A percentile compares a stretch with the other conserved stretches of the same genome.
phyloP scores from a whole-genome alignment of 225 moss, liverwort and hornwort species.

The Polytrichum commune region DNA sequence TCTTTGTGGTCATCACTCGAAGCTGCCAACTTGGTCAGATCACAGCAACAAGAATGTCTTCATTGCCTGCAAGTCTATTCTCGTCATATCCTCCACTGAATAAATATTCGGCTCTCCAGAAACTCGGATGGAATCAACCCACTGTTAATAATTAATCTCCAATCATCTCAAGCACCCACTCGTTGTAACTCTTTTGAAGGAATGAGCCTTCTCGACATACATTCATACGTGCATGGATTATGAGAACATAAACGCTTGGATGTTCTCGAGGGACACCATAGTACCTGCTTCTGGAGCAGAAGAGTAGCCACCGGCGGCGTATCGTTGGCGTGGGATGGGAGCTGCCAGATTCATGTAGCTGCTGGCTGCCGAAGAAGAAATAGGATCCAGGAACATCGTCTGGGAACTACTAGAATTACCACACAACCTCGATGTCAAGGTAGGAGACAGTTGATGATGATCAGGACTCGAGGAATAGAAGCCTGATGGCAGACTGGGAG shows the following conservation, averaged over 20 bases:
- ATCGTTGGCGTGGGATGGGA: constrained; percentile 27
- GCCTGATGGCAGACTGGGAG: constrained; percentile 32
- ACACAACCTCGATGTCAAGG: constrained; percentile 21
- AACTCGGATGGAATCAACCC: no score
- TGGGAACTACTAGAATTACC: constrained; percentile 24
- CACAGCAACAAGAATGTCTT: no score
- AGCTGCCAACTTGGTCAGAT: no score
- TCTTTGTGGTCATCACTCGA: no score
- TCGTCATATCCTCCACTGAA: no score
- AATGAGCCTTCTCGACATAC: no score
- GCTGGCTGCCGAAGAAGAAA: constrained; percentile 3
- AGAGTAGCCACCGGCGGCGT: constrained; percentile 8
- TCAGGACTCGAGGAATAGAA: constrained; percentile 13
- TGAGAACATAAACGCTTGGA: constrained; percentile 30
- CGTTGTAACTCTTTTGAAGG: no score
- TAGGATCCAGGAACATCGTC: constrained; percentile 21
- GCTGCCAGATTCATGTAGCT: constrained; percentile 13
- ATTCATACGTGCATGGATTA: not conserved
- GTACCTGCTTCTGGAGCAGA: constrained; percentile 17
- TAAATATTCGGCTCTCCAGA: no score
- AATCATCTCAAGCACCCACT: no score
- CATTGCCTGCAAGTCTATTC: no score
- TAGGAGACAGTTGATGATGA: constrained; percentile 21
- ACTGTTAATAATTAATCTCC: no score
- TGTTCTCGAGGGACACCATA: constrained; percentile 34